These are phyloP conservation scores for Hypoxylon sp. DNA, from an alignment of 2,329 filamentous ascomycete species.

Conservation along the genomic window DNA sequence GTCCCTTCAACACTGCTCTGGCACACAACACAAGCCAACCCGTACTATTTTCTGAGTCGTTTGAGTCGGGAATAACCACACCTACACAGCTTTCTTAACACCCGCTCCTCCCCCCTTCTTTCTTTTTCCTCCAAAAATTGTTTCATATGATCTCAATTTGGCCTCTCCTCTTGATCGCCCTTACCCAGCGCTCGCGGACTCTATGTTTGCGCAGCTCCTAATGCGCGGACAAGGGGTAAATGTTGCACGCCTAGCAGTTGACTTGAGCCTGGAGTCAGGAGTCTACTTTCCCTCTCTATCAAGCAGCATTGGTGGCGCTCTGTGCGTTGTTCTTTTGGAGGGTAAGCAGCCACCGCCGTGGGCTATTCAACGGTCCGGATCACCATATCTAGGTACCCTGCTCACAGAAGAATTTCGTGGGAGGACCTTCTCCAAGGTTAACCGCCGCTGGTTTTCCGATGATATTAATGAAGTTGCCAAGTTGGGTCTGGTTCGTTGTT, in stretches of 20 bases:
- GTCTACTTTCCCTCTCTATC: not conserved
- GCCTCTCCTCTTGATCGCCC: not conserved
- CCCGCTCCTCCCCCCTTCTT: not conserved
- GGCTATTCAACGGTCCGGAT: conserved; percentile 5
- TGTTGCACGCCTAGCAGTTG: not conserved
- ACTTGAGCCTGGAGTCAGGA: not conserved
- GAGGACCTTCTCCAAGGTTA: conserved; percentile 1
- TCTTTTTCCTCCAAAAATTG: not conserved
- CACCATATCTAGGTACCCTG: conserved; percentile 25
- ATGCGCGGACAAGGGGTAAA: not conserved
- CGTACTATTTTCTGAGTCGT: not conserved
- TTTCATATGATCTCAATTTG: not conserved
- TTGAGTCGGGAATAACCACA: not conserved
- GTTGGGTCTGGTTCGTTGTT: not conserved
- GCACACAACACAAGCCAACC: not conserved
- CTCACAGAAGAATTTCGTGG: conserved; percentile 14
- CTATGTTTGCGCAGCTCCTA: conserved; percentile 3
- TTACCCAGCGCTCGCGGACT: conserved; percentile 7
- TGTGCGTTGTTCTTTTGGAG: not conserved
- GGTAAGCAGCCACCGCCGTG: not conserved
- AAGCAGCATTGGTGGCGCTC: not conserved
- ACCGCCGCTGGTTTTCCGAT: conserved; percentile 9
- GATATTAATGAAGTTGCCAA: not conserved
- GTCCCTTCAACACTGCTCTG: not conserved
- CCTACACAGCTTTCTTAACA: not conserved